Evolutionary conservation across 2,329 filamentous ascomycete genomes (phyloP).

Genomic region (Trichoderma gracile): DNA sequence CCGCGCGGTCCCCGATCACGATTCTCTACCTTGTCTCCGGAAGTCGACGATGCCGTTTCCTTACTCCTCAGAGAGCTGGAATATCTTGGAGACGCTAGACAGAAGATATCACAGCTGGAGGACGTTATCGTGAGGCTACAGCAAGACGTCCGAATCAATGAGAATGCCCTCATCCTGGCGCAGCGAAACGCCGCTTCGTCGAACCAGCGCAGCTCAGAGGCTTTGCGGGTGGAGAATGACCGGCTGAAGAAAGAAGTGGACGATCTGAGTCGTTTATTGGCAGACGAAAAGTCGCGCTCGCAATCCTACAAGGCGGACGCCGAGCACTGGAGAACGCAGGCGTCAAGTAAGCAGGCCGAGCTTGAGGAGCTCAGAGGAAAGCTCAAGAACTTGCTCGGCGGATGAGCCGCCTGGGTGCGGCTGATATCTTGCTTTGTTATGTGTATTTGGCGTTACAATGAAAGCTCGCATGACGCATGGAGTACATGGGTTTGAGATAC

Average conservation of each 20-base stretch:
- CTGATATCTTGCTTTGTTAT: not conserved
- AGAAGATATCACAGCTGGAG: conserved; percentile 21
- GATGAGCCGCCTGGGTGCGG: not conserved
- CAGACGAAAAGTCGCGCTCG: conserved; percentile 12
- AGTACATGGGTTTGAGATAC: conserved; percentile 9
- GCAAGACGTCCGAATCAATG: conserved; percentile 21
- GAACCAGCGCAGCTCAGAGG: conserved; percentile 13
- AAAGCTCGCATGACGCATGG: not conserved
- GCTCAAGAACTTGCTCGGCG: conserved; percentile 15
- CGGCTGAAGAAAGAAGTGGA: conserved; percentile 15
- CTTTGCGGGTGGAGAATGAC: conserved; percentile 15
- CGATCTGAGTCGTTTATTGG: not conserved
- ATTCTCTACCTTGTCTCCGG: conserved; percentile 17
- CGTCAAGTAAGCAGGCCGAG: conserved; percentile 14
- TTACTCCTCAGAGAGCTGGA: conserved; percentile 19
- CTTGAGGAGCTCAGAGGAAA: conserved; percentile 21
- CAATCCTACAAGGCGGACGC: conserved; percentile 5
- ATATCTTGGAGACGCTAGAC: conserved; percentile 19
- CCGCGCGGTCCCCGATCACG: conserved; percentile 15
- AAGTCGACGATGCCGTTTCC: conserved; percentile 18
- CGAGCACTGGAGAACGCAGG: conserved; percentile 15
- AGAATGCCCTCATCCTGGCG: conserved; percentile 21
- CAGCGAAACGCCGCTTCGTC: conserved; percentile 21
- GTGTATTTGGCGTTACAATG: not conserved
- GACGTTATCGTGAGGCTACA: conserved; percentile 17